phyloP scores from a whole-genome alignment of 129 eudicot genomes.

The Flaveria ramosissima region DNA sequence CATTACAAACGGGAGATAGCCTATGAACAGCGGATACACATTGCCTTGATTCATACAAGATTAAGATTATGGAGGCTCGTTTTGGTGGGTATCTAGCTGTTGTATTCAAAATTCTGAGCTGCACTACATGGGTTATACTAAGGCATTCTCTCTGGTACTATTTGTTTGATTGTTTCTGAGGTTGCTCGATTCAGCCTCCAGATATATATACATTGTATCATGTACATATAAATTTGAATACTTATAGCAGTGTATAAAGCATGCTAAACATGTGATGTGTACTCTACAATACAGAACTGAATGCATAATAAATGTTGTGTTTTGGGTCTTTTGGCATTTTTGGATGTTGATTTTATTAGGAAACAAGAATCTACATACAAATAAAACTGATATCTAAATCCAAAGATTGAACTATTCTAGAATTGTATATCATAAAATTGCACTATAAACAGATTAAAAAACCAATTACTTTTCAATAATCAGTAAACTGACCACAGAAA shows the following conservation, averaged over 20 bases:
- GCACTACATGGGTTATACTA: conserved; percentile 1
- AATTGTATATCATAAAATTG: background rate
- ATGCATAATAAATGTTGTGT: conserved; percentile 21
- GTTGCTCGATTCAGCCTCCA: conserved; percentile 11
- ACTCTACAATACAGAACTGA: background rate
- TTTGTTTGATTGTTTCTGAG: conserved; percentile 12
- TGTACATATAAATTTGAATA: conserved; percentile 5
- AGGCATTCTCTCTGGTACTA: background rate
- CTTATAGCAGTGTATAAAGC: background rate
- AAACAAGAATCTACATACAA: background rate
- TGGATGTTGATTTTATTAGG: conserved; percentile 3
- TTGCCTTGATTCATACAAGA: background rate
- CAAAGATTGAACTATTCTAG: conserved; percentile 11
- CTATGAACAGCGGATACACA: conserved; percentile 5
- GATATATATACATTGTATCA: conserved; percentile 9
- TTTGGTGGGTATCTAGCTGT: conserved; percentile 10
- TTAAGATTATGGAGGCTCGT: conserved; percentile 13
- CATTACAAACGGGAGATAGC: conserved; percentile 36
- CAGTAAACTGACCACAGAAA: conserved; percentile 13
- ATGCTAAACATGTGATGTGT: conserved; percentile 9
- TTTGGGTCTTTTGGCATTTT: conserved; percentile 19
- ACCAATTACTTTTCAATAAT: conserved; percentile 14
- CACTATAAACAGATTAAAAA: conserved; percentile 16
- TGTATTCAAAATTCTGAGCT: conserved; percentile 19
- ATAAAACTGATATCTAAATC: background rate